Evolutionary conservation across 2,329 filamentous ascomycete genomes (phyloP), one percentile per base, ranked within the genome.

Genomic region (Claviceps monticola): DNA sequence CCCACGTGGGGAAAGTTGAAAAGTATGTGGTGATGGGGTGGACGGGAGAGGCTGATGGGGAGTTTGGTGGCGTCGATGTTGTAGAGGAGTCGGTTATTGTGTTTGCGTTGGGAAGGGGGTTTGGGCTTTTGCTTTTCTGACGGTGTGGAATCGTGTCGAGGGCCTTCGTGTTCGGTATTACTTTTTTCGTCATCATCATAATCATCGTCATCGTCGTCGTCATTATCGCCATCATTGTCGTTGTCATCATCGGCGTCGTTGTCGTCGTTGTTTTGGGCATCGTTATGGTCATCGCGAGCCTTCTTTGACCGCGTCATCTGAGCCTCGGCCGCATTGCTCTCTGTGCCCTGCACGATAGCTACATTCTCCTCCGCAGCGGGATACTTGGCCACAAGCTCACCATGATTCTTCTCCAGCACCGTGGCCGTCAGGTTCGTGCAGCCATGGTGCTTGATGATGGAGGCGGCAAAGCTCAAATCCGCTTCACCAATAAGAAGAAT

Each of bases 1-100:
- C 93, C 93, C 3, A 94, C 86, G 71, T 98, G 93, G 38, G 93
- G 93, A 68, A 98, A 98, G 74, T 96, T 95, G 79, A 97, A 98
- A 58, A 91, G 75, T 56, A 97, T 83, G 52, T 81, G 78, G 66
- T 95, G 83, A 74, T 85, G 90, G 55, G 62, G 58, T 29, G 67
- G 66, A 42, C 62, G 64, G 55, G 60, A 57, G 56, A 89, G 71
- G 51, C 68, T 68, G 70, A 81, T 85, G 38, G 79, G 64, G 1
- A 88, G 57, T 48, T 46, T 49, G 23, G 51, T 53, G 2, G 51
- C 51, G 43, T 53, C 41, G 16, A 53, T 17, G 23, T 46, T 47
- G 47, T 49, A 57, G 36, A 57, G 21, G 48, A 57, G 21, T 16
- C 29, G 29, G 29, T 53, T 57, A 48, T 60, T 63, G 61, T 53